These are phyloP conservation scores for Kappamyces sp. DNA, from an alignment of 192 early-diverging fungal species.

Conservation along the genomic window DNA sequence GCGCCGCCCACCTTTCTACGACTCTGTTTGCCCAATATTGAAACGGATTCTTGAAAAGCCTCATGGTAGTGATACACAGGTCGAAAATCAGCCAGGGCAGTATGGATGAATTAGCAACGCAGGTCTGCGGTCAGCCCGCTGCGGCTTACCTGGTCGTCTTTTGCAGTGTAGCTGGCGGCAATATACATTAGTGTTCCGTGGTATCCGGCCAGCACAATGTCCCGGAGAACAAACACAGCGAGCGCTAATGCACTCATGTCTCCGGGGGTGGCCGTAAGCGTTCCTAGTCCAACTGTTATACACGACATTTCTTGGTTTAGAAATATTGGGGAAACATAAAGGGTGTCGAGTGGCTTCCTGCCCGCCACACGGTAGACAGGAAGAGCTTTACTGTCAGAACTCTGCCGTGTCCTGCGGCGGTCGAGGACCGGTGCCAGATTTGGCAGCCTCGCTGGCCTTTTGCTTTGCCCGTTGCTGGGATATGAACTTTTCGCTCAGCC, in stretches of 20 bases:
- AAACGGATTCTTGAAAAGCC: conserved; percentile 1
- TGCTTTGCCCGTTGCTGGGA: no score
- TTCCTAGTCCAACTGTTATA: not conserved
- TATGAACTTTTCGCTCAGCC: no score
- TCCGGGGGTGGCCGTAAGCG: conserved; percentile 7
- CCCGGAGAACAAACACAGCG: conserved; percentile 2
- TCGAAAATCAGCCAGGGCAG: conserved; percentile 10
- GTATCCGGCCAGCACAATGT: not conserved
- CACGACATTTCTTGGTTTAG: conserved; percentile 1
- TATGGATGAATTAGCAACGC: conserved; percentile 8
- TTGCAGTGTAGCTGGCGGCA: not conserved
- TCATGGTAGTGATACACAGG: conserved; percentile 4
- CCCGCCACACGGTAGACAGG: no score
- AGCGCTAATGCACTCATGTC: conserved; percentile 3
- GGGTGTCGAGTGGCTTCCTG: not conserved
- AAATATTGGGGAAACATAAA: conserved; percentile 8
- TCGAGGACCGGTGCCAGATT: no score
- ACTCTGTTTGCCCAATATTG: conserved; percentile 11
- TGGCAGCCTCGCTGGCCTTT: no score
- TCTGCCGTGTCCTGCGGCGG: no score
- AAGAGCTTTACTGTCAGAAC: no score
- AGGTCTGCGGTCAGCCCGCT: not conserved
- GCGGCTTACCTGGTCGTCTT: not conserved
- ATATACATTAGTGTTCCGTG: not conserved
- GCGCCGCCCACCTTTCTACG: not conserved